Evolutionary conservation across 2,329 filamentous ascomycete genomes (phyloP).

Genomic region (Hypoxylon sp.): DNA sequence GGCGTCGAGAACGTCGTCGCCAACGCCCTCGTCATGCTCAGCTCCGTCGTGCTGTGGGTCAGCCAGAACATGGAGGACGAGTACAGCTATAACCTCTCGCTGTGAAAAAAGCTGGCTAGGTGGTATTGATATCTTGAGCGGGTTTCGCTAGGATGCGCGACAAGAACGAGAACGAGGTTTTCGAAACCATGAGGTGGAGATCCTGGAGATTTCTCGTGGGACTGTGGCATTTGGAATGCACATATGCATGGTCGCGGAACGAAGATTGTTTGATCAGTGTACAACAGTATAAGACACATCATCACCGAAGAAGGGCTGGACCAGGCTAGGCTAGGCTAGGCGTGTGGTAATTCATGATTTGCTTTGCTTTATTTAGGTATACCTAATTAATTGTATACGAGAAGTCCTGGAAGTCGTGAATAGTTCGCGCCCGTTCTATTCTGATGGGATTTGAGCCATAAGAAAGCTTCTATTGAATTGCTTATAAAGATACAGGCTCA

Average conservation of each 20-base stretch:
- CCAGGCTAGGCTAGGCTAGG: conserved; percentile 19
- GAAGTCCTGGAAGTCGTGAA: no score
- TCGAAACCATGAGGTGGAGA: neutral
- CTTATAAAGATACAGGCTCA: no score
- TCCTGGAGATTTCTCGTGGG: neutral
- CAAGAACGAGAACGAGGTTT: neutral
- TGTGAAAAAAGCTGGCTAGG: conserved; percentile 49
- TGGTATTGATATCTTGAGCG: no score
- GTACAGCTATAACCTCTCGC: conserved; percentile 72
- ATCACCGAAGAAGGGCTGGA: conserved; percentile 10
- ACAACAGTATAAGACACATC: conserved; percentile 23
- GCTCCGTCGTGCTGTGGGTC: conserved; percentile 71
- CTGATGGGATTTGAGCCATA: neutral
- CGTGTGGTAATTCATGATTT: conserved; percentile 21
- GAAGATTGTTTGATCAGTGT: conserved; percentile 22
- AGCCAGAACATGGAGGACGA: conserved; percentile 79
- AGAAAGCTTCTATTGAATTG: no score
- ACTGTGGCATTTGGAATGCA: neutral
- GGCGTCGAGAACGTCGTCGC: conserved; percentile 72
- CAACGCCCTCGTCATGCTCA: conserved; percentile 69
- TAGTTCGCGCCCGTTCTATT: no score
- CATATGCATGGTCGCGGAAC: neutral
- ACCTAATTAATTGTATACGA: no score
- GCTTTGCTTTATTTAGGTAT: conserved; percentile 5
- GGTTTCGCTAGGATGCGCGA: no score